Evolutionary conservation across 106 monocot genomes (phyloP).

Genomic region (Phalaenopsis aphrodite): DNA sequence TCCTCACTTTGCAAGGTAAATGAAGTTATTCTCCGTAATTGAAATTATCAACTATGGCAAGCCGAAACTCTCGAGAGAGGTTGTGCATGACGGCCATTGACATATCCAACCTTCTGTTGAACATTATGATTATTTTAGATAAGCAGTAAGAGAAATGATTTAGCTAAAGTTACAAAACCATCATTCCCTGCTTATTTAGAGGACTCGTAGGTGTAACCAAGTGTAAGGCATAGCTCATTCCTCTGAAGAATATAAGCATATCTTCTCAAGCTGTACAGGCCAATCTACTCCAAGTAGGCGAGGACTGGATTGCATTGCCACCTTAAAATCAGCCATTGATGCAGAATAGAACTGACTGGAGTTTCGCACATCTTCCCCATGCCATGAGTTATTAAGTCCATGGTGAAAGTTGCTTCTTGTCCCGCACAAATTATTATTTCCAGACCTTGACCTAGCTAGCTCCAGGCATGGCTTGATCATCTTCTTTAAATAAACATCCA

Average conservation of each 20-base stretch:
- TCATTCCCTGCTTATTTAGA: neutral
- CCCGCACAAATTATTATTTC: conserved; percentile 4
- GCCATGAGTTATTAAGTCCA: conserved; percentile 16
- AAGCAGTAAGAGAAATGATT: neutral
- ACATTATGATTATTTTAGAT: neutral
- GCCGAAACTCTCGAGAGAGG: neutral
- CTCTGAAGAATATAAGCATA: conserved; percentile 18
- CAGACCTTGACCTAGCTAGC: conserved; percentile 45
- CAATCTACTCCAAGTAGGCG: conserved; percentile 59
- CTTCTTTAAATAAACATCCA: conserved; percentile 59
- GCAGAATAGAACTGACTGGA: conserved; percentile 25
- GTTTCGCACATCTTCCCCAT: conserved; percentile 20
- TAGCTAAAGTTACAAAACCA: neutral
- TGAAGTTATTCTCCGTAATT: neutral
- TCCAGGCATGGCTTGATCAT: conserved; percentile 70
- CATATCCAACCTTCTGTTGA: neutral
- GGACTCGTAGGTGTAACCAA: neutral
- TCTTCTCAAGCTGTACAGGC: conserved; percentile 68
- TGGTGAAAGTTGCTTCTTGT: conserved; percentile 16
- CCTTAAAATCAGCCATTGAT: conserved; percentile 37
- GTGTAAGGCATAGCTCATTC: conserved; percentile 9
- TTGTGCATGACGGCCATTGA: neutral
- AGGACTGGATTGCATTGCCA: conserved; percentile 58
- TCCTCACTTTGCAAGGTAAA: neutral
- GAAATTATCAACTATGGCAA: neutral